A percentile compares a stretch with the other conserved stretches of the same genome.
phyloP scores from a whole-genome alignment of 164 flowering plant genomes.

The Sedum album region DNA sequence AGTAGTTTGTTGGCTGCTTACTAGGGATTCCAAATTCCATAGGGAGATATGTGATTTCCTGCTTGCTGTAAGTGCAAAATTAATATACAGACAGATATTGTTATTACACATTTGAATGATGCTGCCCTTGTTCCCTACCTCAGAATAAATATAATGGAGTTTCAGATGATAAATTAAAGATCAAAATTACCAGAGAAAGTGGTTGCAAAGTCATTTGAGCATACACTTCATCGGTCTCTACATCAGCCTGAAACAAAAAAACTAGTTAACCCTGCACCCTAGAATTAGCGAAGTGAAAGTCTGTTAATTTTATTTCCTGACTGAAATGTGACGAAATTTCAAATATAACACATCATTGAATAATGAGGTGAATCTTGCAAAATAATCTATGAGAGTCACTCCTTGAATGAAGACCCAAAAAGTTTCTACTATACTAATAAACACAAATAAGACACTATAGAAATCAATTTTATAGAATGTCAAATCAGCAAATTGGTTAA shows the following conservation, averaged over 20 bases:
- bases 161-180: not conserved
- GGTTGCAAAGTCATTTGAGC: constrained; percentile 92
- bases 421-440: too few relatives aligned
- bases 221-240: constrained; percentile 88
- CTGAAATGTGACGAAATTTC: not conserved
- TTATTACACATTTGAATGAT: not conserved
- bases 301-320: not conserved
- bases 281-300: not conserved
- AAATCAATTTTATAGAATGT: too few relatives aligned
- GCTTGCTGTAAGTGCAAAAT: constrained; percentile 42
- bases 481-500: too few relatives aligned
- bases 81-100: not conserved
- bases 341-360: too few relatives aligned
- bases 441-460: too few relatives aligned
- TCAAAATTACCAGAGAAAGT: constrained; percentile 42
- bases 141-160: not conserved
- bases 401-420: too few relatives aligned
- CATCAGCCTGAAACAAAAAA: constrained; percentile 63
- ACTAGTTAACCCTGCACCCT: not conserved
- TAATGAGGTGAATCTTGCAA: too few relatives aligned
- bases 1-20: constrained; percentile 83
- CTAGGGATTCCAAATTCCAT: constrained; percentile 67
- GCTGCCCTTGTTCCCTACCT: not conserved
- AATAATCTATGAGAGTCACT: too few relatives aligned
- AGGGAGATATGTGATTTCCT: constrained; percentile 62